Percentiles rank a stretch among this genome's conserved stretches.
phyloP scores from a whole-genome alignment of 2,329 filamentous ascomycete genomes.

The Coleophoma eucalyptorum region DNA sequence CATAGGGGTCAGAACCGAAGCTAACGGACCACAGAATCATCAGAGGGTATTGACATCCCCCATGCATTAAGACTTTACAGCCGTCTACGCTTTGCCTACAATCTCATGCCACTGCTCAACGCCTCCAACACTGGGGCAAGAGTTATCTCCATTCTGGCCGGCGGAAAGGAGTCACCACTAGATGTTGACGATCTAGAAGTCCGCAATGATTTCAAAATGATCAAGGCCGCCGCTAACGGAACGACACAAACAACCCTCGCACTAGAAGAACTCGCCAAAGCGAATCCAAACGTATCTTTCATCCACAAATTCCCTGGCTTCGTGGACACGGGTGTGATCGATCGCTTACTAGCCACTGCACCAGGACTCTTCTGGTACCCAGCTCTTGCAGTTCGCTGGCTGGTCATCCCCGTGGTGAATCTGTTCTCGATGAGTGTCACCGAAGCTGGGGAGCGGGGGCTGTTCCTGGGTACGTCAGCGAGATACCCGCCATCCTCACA shows the following conservation, averaged over 20 bases:
- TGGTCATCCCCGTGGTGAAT: slow-evolving; percentile 25
- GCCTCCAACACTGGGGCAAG: slow-evolving; percentile 35
- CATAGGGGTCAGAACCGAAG: neutral
- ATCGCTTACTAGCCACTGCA: slow-evolving; percentile 15
- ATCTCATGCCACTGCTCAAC: slow-evolving; percentile 53
- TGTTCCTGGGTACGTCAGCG: slow-evolving; percentile 32
- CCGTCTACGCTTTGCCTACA: slow-evolving; percentile 50
- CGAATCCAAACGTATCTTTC: slow-evolving; percentile 37
- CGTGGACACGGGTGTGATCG: slow-evolving; percentile 32
- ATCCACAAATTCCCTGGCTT: slow-evolving; percentile 35
- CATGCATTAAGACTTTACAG: slow-evolving; percentile 52
- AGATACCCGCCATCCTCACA: slow-evolving; percentile 20
- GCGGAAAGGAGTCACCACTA: slow-evolving; percentile 46
- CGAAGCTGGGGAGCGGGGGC: slow-evolving; percentile 34
- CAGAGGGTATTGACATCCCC: slow-evolving; percentile 51
- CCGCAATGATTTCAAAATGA: slow-evolving; percentile 28
- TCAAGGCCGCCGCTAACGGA: slow-evolving; percentile 39
- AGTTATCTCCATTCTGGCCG: slow-evolving; percentile 50
- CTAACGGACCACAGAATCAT: slow-evolving; percentile 39
- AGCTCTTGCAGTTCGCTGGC: slow-evolving; percentile 11
- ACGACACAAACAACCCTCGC: slow-evolving; percentile 47
- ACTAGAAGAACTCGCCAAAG: slow-evolving; percentile 43
- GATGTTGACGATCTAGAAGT: slow-evolving; percentile 39
- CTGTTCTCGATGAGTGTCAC: slow-evolving; percentile 22
- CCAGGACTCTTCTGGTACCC: slow-evolving; percentile 17